Percentiles rank a stretch among this genome's conserved stretches.
These are phyloP conservation scores for Mytilinidion resinicola DNA, from an alignment of 495 filamentous ascomycete species.

Conservation along the genomic window DNA sequence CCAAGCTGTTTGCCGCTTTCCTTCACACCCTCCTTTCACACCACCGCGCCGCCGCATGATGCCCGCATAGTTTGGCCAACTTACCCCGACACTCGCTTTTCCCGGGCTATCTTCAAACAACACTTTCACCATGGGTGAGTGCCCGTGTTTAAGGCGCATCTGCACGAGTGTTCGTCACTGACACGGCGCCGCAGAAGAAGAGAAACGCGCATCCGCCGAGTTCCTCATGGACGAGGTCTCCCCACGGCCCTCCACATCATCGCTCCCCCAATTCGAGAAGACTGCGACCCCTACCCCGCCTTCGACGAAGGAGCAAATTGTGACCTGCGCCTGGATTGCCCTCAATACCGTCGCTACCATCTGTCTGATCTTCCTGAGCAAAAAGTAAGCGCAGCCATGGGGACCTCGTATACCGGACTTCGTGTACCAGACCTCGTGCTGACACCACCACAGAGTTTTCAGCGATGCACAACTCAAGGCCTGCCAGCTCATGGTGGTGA, in stretches of 20 bases:
- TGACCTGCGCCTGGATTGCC: constrained; percentile 24
- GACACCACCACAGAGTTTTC: constrained; percentile 22
- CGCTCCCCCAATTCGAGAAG: constrained; percentile 22
- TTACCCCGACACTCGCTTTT: neutral
- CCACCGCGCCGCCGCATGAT: neutral
- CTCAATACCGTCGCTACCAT: constrained; percentile 26
- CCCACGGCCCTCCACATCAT: constrained; percentile 17
- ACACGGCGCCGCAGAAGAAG: constrained; percentile 5
- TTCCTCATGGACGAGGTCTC: constrained; percentile 23
- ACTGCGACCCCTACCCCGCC: constrained; percentile 2
- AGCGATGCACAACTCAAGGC: constrained; percentile 25
- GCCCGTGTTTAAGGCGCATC: neutral
- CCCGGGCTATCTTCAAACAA: neutral
- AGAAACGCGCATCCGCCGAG: constrained; percentile 25
- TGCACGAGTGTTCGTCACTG: neutral
- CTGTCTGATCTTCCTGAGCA: constrained; percentile 26
- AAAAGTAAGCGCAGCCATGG: constrained; percentile 12
- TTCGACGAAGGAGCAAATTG: constrained; percentile 23
- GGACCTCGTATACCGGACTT: neutral
- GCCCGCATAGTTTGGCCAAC: neutral
- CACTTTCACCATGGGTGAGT: neutral
- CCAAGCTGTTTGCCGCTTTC: too few relatives aligned
- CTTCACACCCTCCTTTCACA: too few relatives aligned
- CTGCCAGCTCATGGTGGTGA: constrained; percentile 30
- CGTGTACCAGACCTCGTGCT: neutral